Evolutionary conservation across 1,139 yeast species (phyloP).

Genomic region (Saccharomyces hybrid): DNA sequence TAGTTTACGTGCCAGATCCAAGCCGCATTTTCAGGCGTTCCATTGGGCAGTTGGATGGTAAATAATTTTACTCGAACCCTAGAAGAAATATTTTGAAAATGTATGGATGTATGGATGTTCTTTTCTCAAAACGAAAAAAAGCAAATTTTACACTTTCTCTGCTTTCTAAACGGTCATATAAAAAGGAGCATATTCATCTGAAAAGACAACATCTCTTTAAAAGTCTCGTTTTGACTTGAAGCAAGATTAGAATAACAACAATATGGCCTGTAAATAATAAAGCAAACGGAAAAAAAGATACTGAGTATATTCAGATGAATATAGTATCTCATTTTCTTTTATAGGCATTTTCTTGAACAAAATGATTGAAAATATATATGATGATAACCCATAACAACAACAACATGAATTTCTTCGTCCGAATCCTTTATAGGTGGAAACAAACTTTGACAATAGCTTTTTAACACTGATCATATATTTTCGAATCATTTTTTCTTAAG

Average conservation of each 20-base stretch:
- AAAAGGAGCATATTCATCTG: no score
- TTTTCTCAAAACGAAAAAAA: background rate
- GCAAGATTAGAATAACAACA: background rate
- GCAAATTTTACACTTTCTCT: no score
- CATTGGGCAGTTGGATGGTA: no score
- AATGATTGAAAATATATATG: constrained; percentile 19
- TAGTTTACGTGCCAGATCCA: no score
- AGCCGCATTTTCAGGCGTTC: background rate
- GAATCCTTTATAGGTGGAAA: constrained; percentile 35
- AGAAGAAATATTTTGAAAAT: background rate
- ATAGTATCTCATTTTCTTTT: background rate
- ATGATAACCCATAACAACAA: constrained; percentile 38
- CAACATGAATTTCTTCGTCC: constrained; percentile 43
- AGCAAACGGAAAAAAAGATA: background rate
- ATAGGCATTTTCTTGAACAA: background rate
- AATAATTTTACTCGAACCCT: background rate
- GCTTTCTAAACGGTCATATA: background rate
- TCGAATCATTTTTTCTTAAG: background rate
- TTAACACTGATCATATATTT: constrained; percentile 24
- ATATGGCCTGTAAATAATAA: background rate
- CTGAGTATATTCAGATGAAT: background rate
- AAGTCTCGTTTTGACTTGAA: no score
- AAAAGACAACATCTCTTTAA: no score
- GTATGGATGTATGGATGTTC: background rate
- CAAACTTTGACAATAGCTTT: constrained; percentile 32